Conservation (phyloP, 139 green algal genomes). For the Chlamydomonas sp. region DNA sequence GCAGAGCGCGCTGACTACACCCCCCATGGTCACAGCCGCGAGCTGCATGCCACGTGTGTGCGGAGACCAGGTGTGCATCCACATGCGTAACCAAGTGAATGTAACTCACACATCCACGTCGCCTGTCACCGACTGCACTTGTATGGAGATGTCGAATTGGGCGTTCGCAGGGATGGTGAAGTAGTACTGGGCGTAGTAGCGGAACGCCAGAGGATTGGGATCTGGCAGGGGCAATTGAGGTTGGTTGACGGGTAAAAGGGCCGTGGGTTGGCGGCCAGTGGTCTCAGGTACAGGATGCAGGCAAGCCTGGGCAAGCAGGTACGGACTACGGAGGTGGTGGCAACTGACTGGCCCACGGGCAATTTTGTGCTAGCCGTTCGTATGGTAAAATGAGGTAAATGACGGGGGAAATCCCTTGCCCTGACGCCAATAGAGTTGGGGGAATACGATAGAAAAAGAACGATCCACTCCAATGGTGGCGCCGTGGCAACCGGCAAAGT, state of each 20-base stretch:
- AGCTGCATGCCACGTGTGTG: neutral
- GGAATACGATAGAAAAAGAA: too few relatives aligned
- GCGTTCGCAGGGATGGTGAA: neutral
- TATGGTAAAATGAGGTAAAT: too few relatives aligned
- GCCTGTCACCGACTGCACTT: neutral
- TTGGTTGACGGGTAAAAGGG: neutral
- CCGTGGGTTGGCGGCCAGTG: neutral
- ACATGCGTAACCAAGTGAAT: neutral
- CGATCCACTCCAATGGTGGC: too few relatives aligned
- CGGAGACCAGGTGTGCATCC: neutral
- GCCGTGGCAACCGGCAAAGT: too few relatives aligned
- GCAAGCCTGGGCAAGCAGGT: too few relatives aligned
- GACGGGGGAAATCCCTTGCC: too few relatives aligned
- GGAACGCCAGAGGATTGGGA: neutral
- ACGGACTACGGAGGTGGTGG: too few relatives aligned
- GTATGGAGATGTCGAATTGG: neutral
- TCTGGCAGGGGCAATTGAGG: neutral
- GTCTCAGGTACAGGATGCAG: too few relatives aligned
- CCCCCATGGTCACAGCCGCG: neutral
- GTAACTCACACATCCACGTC: constrained; percentile 17
- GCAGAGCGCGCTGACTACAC: too few relatives aligned
- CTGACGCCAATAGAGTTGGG: too few relatives aligned
- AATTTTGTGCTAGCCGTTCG: too few relatives aligned
- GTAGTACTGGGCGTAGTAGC: neutral
- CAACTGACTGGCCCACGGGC: too few relatives aligned